Evolutionary conservation across 2,329 filamentous ascomycete species (phyloP).

Genomic region (Sarocladium strictum): DNA sequence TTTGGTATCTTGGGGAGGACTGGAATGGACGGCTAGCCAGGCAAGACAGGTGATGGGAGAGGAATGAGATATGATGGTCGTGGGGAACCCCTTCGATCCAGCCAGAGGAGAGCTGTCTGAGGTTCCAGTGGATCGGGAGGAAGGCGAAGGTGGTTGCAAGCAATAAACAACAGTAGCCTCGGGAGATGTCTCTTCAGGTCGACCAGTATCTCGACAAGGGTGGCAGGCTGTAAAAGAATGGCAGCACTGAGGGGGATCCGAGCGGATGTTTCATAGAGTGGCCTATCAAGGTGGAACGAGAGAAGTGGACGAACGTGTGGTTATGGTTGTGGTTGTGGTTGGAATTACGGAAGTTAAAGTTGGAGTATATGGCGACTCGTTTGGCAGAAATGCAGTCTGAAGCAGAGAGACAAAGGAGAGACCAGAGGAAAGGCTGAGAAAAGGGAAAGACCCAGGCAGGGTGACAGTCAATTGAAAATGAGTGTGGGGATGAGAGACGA

Average conservation of each 20-base stretch:
- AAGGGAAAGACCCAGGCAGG: not conserved
- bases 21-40: not conserved
- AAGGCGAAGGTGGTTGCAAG: not conserved
- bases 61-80: constrained; percentile 3
- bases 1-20: not conserved
- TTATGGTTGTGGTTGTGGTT: not conserved
- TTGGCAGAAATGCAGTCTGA: not conserved
- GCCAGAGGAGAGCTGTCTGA: not conserved
- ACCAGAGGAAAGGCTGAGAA: not conserved
- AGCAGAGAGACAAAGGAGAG: not conserved
- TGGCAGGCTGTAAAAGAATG: not conserved
- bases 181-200: not conserved
- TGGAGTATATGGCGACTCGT: not conserved
- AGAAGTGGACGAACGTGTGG: not conserved
- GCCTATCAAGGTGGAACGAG: not conserved
- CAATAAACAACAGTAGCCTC: not conserved
- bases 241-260: not conserved
- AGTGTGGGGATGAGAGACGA: constrained; percentile 7
- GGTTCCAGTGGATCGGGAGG: not conserved
- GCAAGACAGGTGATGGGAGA: not conserved
- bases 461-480: constrained; percentile 6
- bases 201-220: constrained; percentile 1
- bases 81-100: constrained; percentile 7
- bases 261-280: not conserved
- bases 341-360: not conserved